phyloP scores from a whole-genome alignment of 1,139 yeast species.

The Pichia sp. region DNA sequence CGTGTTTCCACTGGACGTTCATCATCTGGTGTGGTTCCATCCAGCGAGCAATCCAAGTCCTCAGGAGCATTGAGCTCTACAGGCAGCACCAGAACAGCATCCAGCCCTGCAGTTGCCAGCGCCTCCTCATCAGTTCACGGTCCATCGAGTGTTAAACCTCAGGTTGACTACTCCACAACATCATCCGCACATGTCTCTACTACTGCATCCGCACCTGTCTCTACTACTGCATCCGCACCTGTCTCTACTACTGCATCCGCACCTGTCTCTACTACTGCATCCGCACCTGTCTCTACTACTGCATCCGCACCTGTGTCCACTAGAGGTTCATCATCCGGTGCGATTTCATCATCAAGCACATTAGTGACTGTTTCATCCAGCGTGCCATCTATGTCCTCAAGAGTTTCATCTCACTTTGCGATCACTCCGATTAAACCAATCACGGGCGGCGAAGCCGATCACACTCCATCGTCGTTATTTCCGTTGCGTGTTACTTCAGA shows the following conservation, averaged over 20 bases:
- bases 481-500: neutral
- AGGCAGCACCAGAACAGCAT: neutral
- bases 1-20: neutral
- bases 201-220: neutral
- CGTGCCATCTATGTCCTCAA: neutral
- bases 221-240: neutral
- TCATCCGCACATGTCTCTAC: neutral
- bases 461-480: neutral
- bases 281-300: neutral
- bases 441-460: neutral
- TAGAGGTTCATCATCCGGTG: neutral
- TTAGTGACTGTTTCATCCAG: neutral
- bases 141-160: neutral
- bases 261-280: neutral
- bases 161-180: neutral
- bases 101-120: too few relatives aligned
- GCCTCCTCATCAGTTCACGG: neutral
- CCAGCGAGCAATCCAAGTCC: neutral
- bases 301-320: neutral
- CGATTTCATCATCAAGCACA: neutral
- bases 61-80: neutral
- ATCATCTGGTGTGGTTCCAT: neutral
- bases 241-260: neutral
- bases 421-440: neutral
- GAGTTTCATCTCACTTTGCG: neutral